Evolutionary conservation across 129 eudicot genomes (phyloP), one percentile per base, ranked within the genome.

Genomic region (Arctium minus): DNA sequence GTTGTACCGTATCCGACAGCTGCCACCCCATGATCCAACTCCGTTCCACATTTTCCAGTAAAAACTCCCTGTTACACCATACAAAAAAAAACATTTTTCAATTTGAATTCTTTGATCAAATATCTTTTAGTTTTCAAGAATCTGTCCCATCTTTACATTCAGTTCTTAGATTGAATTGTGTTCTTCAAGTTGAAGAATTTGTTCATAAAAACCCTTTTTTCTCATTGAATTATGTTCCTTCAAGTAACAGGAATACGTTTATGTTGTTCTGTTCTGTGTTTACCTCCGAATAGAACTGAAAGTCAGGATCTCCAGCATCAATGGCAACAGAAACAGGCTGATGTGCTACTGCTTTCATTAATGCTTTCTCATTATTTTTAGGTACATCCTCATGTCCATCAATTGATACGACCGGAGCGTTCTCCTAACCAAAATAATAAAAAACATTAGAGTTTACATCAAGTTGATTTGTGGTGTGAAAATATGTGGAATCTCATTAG

Each of bases 241-340:
- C 27, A 50, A 73, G 78, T 53, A 77, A 65, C 42, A 50, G 77
- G 81, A 73, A 73, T 18, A 37, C 2, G 68, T 60, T 60, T 60
- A 60, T 17, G 29, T 60, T 37, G 8, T 17, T 72, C 35, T 80
- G n/a, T 6, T 36, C 1, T 33, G 35, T 39, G 36, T 73, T 78
- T 90, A 94, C 98, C 98, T 94, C 94, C 0, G 90, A 87, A 82
- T 94, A 94, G 90, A 94, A 94, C 88, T 92, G 98, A 80, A 94
- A 90, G 86, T 91, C 94, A 9, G 79, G 68, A 46, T 89, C 91
- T 4, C 91, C 91, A 8, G 98, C 98, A 50, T 94, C 98, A n/a
- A 94, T 91, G 65, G 97, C 94, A 5, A 94, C 98, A 15, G 98
- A 72, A 3, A 89, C 73, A 33, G 97, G 97, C 82, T 94, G 98